Evolutionary conservation across 2,329 filamentous ascomycete species (phyloP).

Genomic region (Podosphaera xanthii): DNA sequence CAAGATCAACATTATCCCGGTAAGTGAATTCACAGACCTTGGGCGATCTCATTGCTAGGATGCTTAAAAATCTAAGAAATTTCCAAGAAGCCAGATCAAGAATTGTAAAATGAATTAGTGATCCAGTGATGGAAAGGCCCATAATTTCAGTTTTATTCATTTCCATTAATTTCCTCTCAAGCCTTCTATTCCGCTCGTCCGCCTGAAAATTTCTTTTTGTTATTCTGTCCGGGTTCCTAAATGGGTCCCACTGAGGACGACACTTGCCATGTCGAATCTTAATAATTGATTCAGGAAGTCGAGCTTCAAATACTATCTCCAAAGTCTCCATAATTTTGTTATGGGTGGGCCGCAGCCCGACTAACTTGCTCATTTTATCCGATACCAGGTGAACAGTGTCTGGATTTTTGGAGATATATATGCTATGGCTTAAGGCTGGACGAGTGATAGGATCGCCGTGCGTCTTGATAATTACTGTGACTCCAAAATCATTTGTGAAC

Average conservation of each 20-base stretch:
- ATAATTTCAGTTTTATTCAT: constrained; percentile 25
- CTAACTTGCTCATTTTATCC: constrained; percentile 13
- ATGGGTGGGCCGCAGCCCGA: constrained; percentile 13
- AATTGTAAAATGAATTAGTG: constrained; percentile 44
- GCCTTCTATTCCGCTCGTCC: not conserved
- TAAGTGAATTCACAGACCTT: constrained; percentile 26
- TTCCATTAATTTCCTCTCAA: not conserved
- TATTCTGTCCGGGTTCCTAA: constrained; percentile 4
- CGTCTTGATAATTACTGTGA: constrained; percentile 11
- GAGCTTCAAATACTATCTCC: constrained; percentile 28
- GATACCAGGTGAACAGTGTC: constrained; percentile 13
- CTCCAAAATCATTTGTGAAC: constrained; percentile 6
- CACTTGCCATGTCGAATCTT: constrained; percentile 30
- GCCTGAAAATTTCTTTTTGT: not conserved
- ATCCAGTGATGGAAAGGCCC: constrained; percentile 46
- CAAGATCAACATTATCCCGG: constrained; percentile 7
- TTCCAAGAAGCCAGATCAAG: constrained; percentile 39
- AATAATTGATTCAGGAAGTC: constrained; percentile 31
- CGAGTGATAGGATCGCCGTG: constrained; percentile 15
- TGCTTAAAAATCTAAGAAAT: constrained; percentile 51
- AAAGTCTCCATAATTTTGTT: constrained; percentile 13
- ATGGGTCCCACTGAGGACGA: constrained; percentile 17
- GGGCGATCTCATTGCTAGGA: constrained; percentile 30
- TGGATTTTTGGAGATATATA: constrained; percentile 3
- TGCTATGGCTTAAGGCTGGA: constrained; percentile 11